Conservation (phyloP, 2,329 filamentous ascomycete species). For the Trichoderma breve region DNA sequence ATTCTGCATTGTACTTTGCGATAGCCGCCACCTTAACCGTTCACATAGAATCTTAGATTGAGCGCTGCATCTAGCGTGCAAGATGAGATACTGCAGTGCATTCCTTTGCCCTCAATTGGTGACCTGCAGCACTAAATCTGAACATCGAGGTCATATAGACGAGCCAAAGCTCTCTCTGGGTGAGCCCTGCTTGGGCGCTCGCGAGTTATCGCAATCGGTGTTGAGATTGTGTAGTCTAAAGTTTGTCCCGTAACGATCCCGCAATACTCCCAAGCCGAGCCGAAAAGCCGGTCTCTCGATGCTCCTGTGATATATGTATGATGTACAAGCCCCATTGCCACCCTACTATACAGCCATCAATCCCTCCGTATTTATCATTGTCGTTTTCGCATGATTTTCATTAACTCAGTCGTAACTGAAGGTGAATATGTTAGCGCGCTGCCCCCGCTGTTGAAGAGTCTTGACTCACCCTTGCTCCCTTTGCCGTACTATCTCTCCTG, state of each 20-base stretch:
- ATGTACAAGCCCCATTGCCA: constrained; percentile 20
- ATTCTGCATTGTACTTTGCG: background rate
- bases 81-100: background rate
- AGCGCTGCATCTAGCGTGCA: background rate
- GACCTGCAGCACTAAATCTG: background rate
- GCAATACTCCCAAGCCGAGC: constrained; percentile 20
- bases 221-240: constrained; percentile 22
- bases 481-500: constrained; percentile 67
- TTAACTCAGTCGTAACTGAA: constrained; percentile 12
- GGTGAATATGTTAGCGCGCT: background rate
- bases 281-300: constrained; percentile 17
- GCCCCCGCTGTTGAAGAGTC: background rate
- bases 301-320: constrained; percentile 17
- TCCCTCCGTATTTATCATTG: background rate
- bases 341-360: constrained; percentile 18
- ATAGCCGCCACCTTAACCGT: background rate
- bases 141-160: background rate
- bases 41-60: background rate
- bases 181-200: background rate
- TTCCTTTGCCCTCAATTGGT: background rate
- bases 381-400: background rate
- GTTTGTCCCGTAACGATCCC: constrained; percentile 13
- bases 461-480: constrained; percentile 71
- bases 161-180: background rate
- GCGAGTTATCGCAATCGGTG: constrained; percentile 1